Conservation (phyloP, 352 stramenopile genomes). For the Phytophthora constricta region DNA sequence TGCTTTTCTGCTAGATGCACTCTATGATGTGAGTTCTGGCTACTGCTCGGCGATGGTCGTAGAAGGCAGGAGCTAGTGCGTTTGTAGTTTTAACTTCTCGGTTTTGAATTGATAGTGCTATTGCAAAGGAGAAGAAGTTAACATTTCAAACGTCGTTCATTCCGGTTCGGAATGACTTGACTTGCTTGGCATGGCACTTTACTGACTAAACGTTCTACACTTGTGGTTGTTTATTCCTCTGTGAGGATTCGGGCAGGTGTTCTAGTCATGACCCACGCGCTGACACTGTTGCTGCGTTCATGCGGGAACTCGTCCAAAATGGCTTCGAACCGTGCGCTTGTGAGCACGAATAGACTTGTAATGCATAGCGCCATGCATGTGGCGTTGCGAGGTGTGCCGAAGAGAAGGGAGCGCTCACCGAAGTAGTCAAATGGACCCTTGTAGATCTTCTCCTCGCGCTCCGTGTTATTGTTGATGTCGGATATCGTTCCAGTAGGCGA, state of each 20-base stretch:
- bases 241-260: constrained; percentile 10
- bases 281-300: constrained; percentile 61
- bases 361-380: constrained; percentile 74
- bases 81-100: constrained; percentile 33
- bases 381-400: constrained; percentile 70
- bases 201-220: no score
- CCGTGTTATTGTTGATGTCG: constrained; percentile 41
- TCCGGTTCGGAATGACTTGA: background rate
- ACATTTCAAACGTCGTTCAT: no score
- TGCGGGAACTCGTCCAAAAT: constrained; percentile 73
- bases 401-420: constrained; percentile 74
- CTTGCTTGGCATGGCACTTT: no score
- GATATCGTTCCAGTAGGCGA: constrained; percentile 22
- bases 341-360: constrained; percentile 77
- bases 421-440: constrained; percentile 83
- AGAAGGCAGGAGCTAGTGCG: constrained; percentile 11
- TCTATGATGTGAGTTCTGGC: constrained; percentile 2
- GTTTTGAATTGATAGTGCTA: constrained; percentile 27
- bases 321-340: constrained; percentile 64
- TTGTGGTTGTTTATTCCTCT: background rate
- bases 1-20: constrained; percentile 39
- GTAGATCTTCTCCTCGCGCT: constrained; percentile 68
- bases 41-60: constrained; percentile 14
- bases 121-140: no score
- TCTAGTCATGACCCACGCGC: constrained; percentile 70